These are phyloP conservation scores for Aquilaria malaccensis DNA, from an alignment of 345 rosid genomes.

Conservation along the genomic window DNA sequence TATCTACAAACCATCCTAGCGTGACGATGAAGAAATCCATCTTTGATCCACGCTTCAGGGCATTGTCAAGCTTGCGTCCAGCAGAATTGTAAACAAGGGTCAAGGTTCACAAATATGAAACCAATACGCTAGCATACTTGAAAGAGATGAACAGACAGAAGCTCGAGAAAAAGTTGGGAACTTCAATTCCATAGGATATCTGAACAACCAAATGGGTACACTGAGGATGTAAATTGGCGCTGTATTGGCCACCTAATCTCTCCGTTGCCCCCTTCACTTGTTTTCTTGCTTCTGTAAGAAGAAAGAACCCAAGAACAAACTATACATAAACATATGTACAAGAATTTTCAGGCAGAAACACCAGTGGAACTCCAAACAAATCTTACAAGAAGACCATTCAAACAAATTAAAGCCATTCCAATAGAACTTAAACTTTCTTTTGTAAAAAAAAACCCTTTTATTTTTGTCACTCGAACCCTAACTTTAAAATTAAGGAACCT, in stretches of 20 bases:
- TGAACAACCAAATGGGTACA: constrained; percentile 96
- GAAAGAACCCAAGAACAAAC: constrained; percentile 4
- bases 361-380: too few relatives aligned
- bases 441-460: too few relatives aligned
- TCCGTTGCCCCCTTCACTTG: constrained; percentile 93
- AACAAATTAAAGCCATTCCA: too few relatives aligned
- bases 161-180: neutral
- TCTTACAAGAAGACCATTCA: too few relatives aligned
- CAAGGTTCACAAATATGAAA: constrained; percentile 29
- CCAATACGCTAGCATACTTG: too few relatives aligned
- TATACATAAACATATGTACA: too few relatives aligned
- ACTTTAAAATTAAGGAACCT: too few relatives aligned
- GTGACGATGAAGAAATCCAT: constrained; percentile 75
- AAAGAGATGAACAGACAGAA: too few relatives aligned
- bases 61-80: constrained; percentile 91
- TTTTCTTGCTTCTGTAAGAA: constrained; percentile 68
- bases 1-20: constrained; percentile 93
- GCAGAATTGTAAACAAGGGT: constrained; percentile 57
- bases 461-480: too few relatives aligned
- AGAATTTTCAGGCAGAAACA: too few relatives aligned
- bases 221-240: constrained; percentile 67
- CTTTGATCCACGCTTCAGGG: constrained; percentile 76
- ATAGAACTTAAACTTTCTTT: too few relatives aligned
- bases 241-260: constrained; percentile 85
- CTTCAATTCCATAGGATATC: constrained; percentile 56